A percentile compares a stretch with the other conserved stretches of the same genome.
These are phyloP conservation scores for Naegleria fowleri DNA, from an alignment of 208 protist species.

Conservation along the genomic window DNA sequence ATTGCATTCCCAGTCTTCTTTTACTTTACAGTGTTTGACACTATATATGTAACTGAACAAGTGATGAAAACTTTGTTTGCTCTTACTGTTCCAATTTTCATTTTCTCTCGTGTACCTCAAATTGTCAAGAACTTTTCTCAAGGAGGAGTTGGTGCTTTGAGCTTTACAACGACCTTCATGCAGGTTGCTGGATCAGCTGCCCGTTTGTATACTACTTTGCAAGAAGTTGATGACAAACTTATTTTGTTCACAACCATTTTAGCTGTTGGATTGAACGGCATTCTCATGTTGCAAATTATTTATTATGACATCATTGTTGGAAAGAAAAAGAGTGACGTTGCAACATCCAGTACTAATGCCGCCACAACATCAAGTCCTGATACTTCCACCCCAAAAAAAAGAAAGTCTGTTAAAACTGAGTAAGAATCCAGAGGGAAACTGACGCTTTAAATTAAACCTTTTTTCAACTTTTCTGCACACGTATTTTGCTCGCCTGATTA, in stretches of 20 bases:
- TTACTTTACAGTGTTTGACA: background rate
- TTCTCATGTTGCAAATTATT: constrained; percentile 12
- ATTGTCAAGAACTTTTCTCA: constrained; percentile 8
- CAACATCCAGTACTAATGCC: background rate
- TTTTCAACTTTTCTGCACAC: no score
- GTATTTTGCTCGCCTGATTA: background rate
- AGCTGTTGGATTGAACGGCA: background rate
- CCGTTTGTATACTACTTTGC: constrained; percentile 23
- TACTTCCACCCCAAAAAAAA: background rate
- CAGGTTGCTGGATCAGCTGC: background rate
- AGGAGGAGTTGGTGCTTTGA: background rate
- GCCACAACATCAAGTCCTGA: background rate
- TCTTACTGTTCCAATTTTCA: constrained; percentile 7
- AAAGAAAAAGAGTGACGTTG: background rate
- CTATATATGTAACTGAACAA: background rate
- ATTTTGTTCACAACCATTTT: background rate
- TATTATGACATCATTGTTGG: background rate
- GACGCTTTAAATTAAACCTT: no score
- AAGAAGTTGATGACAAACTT: constrained; percentile 24
- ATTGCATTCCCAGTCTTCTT: background rate
- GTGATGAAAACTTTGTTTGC: background rate
- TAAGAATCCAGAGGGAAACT: background rate
- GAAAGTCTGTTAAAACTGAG: background rate
- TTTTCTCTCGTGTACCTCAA: background rate
- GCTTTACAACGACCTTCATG: background rate